Evolutionary conservation across 495 filamentous ascomycete genomes (phyloP).

Genomic region (Xylaria curta): DNA sequence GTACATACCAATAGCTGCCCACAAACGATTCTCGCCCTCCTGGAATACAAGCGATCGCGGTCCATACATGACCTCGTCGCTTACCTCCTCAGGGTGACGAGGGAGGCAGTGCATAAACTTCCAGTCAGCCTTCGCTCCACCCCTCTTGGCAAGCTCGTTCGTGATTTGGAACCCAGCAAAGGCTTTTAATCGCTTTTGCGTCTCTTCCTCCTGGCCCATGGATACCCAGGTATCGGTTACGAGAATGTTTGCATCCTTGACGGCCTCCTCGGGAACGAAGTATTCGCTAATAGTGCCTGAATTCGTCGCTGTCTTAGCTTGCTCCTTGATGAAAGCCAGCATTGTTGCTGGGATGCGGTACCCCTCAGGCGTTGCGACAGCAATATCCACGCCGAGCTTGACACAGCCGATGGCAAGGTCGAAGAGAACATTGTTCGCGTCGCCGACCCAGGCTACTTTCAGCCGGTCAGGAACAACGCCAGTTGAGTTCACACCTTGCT

Average conservation of each 20-base stretch:
- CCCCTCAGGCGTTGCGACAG: conserved; percentile 83
- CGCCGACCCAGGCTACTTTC: conserved; percentile 94
- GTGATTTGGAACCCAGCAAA: conserved; percentile 94
- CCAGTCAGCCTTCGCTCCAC: conserved; percentile 88
- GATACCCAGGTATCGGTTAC: conserved; percentile 98
- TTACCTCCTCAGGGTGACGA: conserved; percentile 91
- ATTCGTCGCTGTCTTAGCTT: conserved; percentile 59
- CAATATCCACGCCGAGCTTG: conserved; percentile 85
- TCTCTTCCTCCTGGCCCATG: conserved; percentile 94
- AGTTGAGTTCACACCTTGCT: conserved; percentile 39
- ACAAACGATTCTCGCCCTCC: conserved; percentile 93
- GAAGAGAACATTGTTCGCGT: conserved; percentile 96
- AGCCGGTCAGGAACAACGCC: conserved; percentile 77
- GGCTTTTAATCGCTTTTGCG: conserved; percentile 72
- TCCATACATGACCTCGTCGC: conserved; percentile 92
- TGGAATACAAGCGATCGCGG: conserved; percentile 82
- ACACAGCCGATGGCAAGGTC: conserved; percentile 84
- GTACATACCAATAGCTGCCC: conserved; percentile 76
- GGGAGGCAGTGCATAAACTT: conserved; percentile 99
- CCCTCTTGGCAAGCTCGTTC: conserved; percentile 75
- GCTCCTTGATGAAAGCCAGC: conserved; percentile 67
- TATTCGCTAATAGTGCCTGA: conserved; percentile 77
- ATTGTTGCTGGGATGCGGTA: conserved; percentile 80
- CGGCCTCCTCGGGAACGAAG: conserved; percentile 81
- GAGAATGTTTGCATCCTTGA: conserved; percentile 86